Conservation (phyloP, 1,139 yeast genomes). For the Geotrichum carabidarum region DNA sequence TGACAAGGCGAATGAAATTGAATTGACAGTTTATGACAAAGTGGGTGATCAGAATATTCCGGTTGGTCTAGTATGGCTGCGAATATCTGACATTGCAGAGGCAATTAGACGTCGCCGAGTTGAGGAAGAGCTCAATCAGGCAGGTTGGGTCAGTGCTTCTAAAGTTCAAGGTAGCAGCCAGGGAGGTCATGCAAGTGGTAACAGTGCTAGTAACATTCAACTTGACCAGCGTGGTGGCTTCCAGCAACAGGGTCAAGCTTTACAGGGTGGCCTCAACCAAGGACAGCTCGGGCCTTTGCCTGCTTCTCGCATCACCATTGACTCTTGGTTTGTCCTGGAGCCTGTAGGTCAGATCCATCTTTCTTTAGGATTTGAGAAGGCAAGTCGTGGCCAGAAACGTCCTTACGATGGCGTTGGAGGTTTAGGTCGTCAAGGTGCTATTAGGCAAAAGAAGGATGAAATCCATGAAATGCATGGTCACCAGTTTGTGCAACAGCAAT, state of each 20-base stretch:
- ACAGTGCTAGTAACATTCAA: constrained; percentile 8
- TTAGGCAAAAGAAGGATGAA: constrained; percentile 90
- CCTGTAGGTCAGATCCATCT: constrained; percentile 88
- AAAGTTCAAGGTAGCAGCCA: constrained; percentile 37
- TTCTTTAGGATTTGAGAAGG: constrained; percentile 72
- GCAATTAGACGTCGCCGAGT: constrained; percentile 88
- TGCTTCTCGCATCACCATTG: constrained; percentile 37
- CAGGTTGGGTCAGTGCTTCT: constrained; percentile 84
- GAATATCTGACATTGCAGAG: constrained; percentile 85
- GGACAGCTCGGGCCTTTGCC: background rate
- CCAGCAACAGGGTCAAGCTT: background rate
- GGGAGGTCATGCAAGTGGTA: constrained; percentile 14
- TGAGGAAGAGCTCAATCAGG: constrained; percentile 61
- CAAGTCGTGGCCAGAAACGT: constrained; percentile 46
- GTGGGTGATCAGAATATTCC: constrained; percentile 64
- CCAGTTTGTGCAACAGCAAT: constrained; percentile 91
- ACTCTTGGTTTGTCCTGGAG: constrained; percentile 85
- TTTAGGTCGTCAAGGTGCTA: constrained; percentile 96
- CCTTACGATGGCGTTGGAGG: constrained; percentile 54
- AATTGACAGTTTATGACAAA: constrained; percentile 79
- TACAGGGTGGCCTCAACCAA: constrained; percentile 4
- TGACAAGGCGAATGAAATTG: constrained; percentile 88
- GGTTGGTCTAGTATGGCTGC: constrained; percentile 87
- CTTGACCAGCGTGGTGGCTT: background rate
- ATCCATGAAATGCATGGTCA: constrained; percentile 95